phyloP scores from a whole-genome alignment of 1,139 yeast genomes.

The Diutina neorugosa region DNA sequence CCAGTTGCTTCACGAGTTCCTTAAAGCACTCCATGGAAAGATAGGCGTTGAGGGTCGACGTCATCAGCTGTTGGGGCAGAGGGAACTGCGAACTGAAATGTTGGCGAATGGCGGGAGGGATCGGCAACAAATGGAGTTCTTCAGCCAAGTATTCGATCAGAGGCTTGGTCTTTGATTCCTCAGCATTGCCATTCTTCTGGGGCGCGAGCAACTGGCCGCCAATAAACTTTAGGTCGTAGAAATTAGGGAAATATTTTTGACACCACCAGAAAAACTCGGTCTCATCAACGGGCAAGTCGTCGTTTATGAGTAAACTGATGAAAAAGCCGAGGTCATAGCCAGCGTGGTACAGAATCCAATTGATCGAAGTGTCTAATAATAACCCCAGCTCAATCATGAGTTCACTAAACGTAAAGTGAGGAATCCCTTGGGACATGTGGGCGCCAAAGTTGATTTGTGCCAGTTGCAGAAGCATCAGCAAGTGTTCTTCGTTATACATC shows the following conservation, averaged over 20 bases:
- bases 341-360: conserved; percentile 89
- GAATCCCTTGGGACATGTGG: conserved; percentile 72
- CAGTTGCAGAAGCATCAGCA: conserved; percentile 55
- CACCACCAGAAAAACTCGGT: conserved; percentile 69
- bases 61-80: conserved; percentile 28
- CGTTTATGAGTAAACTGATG: conserved; percentile 63
- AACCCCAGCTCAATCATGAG: conserved; percentile 78
- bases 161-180: conserved; percentile 21
- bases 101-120: conserved; percentile 37
- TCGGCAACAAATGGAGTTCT: conserved; percentile 42
- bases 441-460: conserved; percentile 75
- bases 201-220: conserved; percentile 39
- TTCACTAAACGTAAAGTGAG: conserved; percentile 72
- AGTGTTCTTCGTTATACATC: conserved; percentile 74
- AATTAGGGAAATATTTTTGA: conserved; percentile 62
- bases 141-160: conserved; percentile 43
- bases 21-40: conserved; percentile 47
- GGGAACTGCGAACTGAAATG: conserved; percentile 29
- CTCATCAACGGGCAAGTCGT: conserved; percentile 70
- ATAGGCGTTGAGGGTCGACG: conserved; percentile 39
- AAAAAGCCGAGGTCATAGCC: conserved; percentile 94
- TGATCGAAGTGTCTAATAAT: conserved; percentile 55
- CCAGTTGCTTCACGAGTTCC: conserved; percentile 36
- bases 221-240: conserved; percentile 74
- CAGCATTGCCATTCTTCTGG: conserved; percentile 3